These are phyloP conservation scores for Neophaeococcomyces mojaviensis DNA, from an alignment of 2,329 filamentous ascomycete genomes.

Conservation along the genomic window DNA sequence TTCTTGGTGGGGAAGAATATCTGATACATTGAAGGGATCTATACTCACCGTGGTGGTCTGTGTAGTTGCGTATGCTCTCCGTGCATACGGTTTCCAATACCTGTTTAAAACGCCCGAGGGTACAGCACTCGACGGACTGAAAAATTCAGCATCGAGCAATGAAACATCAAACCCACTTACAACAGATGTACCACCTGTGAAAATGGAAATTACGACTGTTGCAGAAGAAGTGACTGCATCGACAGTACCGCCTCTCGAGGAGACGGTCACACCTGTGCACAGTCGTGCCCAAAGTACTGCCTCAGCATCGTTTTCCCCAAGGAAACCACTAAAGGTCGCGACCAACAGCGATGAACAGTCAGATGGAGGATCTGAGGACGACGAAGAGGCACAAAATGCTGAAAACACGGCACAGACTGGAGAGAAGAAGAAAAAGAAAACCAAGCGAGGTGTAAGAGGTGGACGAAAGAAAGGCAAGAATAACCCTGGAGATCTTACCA, in stretches of 20 bases:
- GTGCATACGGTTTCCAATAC: too few species aligned
- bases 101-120: too few species aligned
- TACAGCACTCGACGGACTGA: too few species aligned
- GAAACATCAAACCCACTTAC: neutral
- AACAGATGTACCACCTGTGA: too few species aligned
- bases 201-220: too few species aligned
- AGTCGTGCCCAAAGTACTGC: conserved; percentile 18
- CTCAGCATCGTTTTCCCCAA: conserved; percentile 1
- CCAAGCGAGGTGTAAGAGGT: conserved; percentile 25
- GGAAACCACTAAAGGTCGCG: conserved; percentile 1
- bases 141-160: neutral
- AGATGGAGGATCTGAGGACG: conserved; percentile 21
- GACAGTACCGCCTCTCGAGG: neutral
- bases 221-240: too few species aligned
- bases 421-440: conserved; percentile 13
- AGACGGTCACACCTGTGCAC: conserved; percentile 12
- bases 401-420: conserved; percentile 1
- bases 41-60: neutral
- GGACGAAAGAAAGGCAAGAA: conserved; percentile 24
- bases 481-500: conserved; percentile 27
- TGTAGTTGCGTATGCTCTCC: neutral
- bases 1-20: neutral
- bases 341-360: conserved; percentile 7
- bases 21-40: neutral
- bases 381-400: conserved; percentile 7